Base-by-base conservation (phyloP, 1,284 basidiomycete genomes). In the Wallemia ichthyophaga region DNA sequence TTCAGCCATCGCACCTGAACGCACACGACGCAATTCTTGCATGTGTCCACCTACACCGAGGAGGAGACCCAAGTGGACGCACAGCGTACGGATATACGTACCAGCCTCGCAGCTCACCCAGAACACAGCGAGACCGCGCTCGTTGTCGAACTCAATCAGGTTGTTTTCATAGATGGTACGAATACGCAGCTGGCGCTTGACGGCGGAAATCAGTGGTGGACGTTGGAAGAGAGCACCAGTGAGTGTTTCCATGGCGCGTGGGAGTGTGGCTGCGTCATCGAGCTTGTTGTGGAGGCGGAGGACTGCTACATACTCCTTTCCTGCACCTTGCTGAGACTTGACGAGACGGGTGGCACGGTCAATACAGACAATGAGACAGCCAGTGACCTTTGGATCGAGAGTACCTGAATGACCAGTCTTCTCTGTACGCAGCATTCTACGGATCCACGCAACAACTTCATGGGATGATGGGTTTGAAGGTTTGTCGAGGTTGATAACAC, bases 391-490 rank as follows among this genome's bases (percentile, higher is more conserved):
- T 59, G 94, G 94, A 72, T 99, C 94, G 60, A 98, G 79, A 56
- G 92, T 98, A 64, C 91, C 89, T 64, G 87, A 91, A 73, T 95
- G 91, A 58, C 92, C 94, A 0, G 94, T 99, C 74, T 99, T 98
- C 72, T 98, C 92, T 31, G 85, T 85, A 26, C 92, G 81, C 59
- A 99, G 72, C 64, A 99, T 99, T 26, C 94, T 80, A 65, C 92
- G 79, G 63, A 99, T 74, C 94, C 94, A 99, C 19, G 94, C 94
- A 63, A 99, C 94, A 60, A 99, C 94, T 76, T 99, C 94, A 73
- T 99, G 94, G n/a, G 92, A 96, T 2, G 94, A 98, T 7, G 94
- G 94, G 73, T 98, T 99, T 57, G 92, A 96, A 25, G 94, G 94
- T 71, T 99, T 99, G 78, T 99, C 94, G 65, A 98, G 77, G 74